Conservation (phyloP, 495 filamentous ascomycete genomes). For the Copromyces sp. region DNA sequence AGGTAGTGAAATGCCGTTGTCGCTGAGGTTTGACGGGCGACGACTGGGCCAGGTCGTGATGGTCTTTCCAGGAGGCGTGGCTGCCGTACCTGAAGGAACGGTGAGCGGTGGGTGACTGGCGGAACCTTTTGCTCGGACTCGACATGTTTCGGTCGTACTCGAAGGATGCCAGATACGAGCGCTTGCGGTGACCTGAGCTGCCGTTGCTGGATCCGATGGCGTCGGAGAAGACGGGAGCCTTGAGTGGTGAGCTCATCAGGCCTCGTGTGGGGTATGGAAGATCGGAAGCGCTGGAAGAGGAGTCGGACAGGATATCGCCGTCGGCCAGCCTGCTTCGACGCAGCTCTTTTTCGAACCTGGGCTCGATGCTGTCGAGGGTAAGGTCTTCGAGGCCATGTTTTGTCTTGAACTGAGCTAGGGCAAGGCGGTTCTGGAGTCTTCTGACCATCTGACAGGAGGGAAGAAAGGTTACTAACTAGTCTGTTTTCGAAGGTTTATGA, state of each 20-base stretch:
- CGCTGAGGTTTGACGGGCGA: conserved; percentile 63
- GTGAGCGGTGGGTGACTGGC: conserved; percentile 54
- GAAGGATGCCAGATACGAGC: conserved; percentile 44
- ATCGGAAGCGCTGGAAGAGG: conserved; percentile 63
- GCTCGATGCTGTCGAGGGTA: conserved; percentile 63
- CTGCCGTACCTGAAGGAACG: conserved; percentile 42
- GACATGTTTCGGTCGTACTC: conserved; percentile 28
- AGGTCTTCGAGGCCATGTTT: conserved; percentile 81
- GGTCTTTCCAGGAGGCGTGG: conserved; percentile 59
- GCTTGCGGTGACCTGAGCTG: conserved; percentile 45
- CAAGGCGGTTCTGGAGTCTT: conserved; percentile 82
- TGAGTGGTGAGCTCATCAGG: conserved; percentile 55
- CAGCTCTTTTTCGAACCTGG: conserved; percentile 61
- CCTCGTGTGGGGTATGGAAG: conserved; percentile 41
- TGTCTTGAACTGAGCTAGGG: conserved; percentile 92
- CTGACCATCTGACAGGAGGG: conserved; percentile 63
- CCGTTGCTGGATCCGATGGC: conserved; percentile 49
- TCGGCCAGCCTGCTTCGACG: conserved; percentile 53
- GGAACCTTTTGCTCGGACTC: conserved; percentile 54
- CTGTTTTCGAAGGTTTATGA: neutral
- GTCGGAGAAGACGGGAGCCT: conserved; percentile 59
- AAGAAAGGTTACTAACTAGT: conserved; percentile 5
- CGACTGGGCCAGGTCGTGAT: conserved; percentile 66
- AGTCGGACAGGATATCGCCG: conserved; percentile 63
- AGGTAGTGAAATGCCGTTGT: conserved; percentile 53